Evolutionary conservation across 176 grass and related monocot genomes (phyloP).

Genomic region (Avena sativa): DNA sequence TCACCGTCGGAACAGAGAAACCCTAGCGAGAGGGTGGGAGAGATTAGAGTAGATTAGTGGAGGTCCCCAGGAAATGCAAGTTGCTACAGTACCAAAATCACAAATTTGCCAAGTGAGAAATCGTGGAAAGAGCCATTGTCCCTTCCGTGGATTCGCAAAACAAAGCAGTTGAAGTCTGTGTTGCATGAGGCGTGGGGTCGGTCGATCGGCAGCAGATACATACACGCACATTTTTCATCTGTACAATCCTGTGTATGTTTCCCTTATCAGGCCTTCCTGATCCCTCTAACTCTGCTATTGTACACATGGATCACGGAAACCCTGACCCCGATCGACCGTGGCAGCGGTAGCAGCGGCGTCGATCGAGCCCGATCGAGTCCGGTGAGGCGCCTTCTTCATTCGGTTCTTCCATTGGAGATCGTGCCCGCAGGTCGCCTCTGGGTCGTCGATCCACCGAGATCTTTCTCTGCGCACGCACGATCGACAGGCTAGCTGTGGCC

Average conservation of each 20-base stretch:
- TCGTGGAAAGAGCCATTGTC: too few species aligned
- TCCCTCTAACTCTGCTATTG: slow-evolving; percentile 47
- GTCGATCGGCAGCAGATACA: neutral
- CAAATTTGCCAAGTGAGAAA: too few species aligned
- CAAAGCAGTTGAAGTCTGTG: too few species aligned
- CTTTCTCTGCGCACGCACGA: neutral
- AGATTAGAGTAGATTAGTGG: too few species aligned
- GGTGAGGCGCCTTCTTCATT: neutral
- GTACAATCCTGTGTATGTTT: slow-evolving; percentile 29
- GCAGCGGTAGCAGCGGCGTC: neutral
- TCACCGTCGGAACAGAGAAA: too few species aligned
- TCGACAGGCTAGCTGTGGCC: neutral
- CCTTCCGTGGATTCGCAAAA: too few species aligned
- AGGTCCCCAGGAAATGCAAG: too few species aligned
- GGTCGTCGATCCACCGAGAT: neutral
- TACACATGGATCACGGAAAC: slow-evolving; percentile 54
- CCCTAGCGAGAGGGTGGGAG: too few species aligned
- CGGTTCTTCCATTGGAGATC: neutral
- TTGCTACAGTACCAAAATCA: too few species aligned
- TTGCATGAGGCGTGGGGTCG: too few species aligned
- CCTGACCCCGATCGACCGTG: slow-evolving; percentile 13
- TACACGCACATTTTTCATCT: neutral
- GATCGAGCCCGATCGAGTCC: neutral
- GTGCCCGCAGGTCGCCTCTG: neutral
- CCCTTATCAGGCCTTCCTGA: slow-evolving; percentile 27